Percentiles rank a stretch among this genome's conserved stretches.
These are phyloP conservation scores for Dillenia suffruticosa DNA, from an alignment of 164 flowering plant genomes.

Conservation along the genomic window DNA sequence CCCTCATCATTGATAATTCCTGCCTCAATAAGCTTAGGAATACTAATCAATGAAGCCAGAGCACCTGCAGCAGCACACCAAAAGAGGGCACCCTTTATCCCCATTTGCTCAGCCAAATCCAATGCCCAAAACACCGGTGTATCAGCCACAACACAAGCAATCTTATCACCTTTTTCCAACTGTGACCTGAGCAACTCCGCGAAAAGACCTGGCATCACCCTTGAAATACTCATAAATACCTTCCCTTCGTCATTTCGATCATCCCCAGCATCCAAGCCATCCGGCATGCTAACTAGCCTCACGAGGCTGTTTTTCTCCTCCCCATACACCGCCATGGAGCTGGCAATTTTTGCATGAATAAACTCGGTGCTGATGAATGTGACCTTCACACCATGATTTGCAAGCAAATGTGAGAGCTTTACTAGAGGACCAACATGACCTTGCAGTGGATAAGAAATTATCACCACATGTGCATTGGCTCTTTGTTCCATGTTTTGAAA, in stretches of 20 bases:
- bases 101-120: slow-evolving; percentile 21
- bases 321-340: background rate
- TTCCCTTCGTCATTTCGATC: slow-evolving; percentile 5
- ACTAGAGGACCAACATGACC: no score
- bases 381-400: no score
- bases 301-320: background rate
- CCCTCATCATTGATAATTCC: slow-evolving; percentile 18
- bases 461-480: no score
- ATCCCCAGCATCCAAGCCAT: slow-evolving; percentile 10
- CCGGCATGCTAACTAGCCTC: slow-evolving; percentile 14
- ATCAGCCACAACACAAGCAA: slow-evolving; percentile 31
- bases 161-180: slow-evolving; percentile 5
- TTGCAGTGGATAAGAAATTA: no score
- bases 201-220: slow-evolving; percentile 13
- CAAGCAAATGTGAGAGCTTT: no score
- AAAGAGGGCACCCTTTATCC: slow-evolving; percentile 15
- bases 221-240: background rate
- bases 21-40: slow-evolving; percentile 20
- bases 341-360: no score
- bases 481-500: no score
- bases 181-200: slow-evolving; percentile 13
- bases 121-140: slow-evolving; percentile 14
- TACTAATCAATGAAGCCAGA: slow-evolving; percentile 2
- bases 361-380: no score
- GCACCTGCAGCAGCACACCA: slow-evolving; percentile 10